These are phyloP conservation scores for Discostella stelligeroides DNA, from an alignment of 108 stramenopile genomes.

Conservation along the genomic window DNA sequence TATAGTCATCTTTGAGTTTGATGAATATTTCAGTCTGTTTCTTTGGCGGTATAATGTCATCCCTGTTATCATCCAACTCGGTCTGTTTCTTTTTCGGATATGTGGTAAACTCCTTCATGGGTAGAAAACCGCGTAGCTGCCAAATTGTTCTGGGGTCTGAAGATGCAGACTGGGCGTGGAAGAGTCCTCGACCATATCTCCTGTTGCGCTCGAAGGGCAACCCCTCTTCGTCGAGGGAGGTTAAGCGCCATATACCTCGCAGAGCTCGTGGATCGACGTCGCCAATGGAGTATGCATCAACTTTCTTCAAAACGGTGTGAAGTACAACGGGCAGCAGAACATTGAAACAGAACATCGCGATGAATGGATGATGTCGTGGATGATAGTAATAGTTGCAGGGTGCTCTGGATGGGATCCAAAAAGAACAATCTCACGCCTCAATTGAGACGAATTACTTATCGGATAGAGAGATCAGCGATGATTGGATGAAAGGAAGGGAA, in stretches of 20 bases:
- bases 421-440: no score
- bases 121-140: conserved; percentile 28
- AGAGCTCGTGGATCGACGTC: conserved; percentile 70
- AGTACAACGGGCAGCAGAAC: not conserved
- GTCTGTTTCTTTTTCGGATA: conserved; percentile 55
- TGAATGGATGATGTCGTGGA: not conserved
- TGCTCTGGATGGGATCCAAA: no score
- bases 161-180: conserved; percentile 18
- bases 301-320: not conserved
- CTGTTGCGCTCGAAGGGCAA: conserved; percentile 43
- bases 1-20: conserved; percentile 79
- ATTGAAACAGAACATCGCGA: not conserved
- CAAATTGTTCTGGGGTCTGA: conserved; percentile 26
- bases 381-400: no score
- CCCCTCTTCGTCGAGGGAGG: conserved; percentile 43
- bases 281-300: conserved; percentile 44
- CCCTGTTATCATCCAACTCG: conserved; percentile 6
- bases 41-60: conserved; percentile 1
- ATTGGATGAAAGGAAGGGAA: not conserved
- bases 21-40: conserved; percentile 67
- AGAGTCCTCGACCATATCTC: conserved; percentile 16
- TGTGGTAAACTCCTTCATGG: conserved; percentile 85
- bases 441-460: no score
- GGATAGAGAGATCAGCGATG: not conserved
- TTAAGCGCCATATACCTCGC: conserved; percentile 74